Evolutionary conservation across 352 stramenopile genomes (phyloP).

Genomic region (Phytophthora melonis): DNA sequence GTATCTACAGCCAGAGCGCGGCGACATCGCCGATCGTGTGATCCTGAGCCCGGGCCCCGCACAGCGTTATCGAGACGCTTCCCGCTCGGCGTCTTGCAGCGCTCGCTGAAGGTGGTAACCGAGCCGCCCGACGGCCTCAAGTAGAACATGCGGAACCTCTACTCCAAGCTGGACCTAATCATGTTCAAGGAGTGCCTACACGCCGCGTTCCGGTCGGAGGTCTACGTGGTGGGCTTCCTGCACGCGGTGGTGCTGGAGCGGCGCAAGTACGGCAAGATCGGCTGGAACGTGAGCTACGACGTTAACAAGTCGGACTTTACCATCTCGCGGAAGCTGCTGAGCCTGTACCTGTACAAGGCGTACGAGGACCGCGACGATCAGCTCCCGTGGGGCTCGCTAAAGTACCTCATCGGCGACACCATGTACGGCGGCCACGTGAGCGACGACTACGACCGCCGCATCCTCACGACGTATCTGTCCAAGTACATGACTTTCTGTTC

Average conservation of each 20-base stretch:
- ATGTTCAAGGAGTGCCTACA: slow-evolving; percentile 95
- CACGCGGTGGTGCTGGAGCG: slow-evolving; percentile 96
- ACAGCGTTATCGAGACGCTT: too few relatives aligned
- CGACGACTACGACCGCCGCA: slow-evolving; percentile 96
- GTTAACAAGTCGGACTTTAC: slow-evolving; percentile 98
- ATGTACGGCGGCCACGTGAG: slow-evolving; percentile 98
- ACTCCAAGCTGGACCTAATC: slow-evolving; percentile 91
- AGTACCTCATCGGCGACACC: slow-evolving; percentile 96
- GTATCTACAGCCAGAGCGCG: slow-evolving; percentile 94
- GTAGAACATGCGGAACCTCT: slow-evolving; percentile 96
- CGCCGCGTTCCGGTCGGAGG: slow-evolving; percentile 90
- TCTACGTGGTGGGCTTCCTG: slow-evolving; percentile 96
- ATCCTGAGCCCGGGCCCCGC: slow-evolving; percentile 95
- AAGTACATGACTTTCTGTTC: slow-evolving; percentile 98
- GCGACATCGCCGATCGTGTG: slow-evolving; percentile 96
- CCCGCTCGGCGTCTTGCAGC: too few relatives aligned
- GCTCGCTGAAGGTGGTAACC: too few relatives aligned
- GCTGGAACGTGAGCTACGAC: slow-evolving; percentile 97
- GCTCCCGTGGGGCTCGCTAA: slow-evolving; percentile 94
- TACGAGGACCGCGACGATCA: slow-evolving; percentile 94
- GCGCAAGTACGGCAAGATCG: slow-evolving; percentile 97
- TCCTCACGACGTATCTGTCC: slow-evolving; percentile 93
- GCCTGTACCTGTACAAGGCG: slow-evolving; percentile 95
- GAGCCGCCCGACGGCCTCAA: too few relatives aligned
- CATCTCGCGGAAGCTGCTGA: too few relatives aligned